Evolutionary conservation across 148 eudicot genomes (phyloP).

Genomic region (Fagopyrum esculentum): DNA sequence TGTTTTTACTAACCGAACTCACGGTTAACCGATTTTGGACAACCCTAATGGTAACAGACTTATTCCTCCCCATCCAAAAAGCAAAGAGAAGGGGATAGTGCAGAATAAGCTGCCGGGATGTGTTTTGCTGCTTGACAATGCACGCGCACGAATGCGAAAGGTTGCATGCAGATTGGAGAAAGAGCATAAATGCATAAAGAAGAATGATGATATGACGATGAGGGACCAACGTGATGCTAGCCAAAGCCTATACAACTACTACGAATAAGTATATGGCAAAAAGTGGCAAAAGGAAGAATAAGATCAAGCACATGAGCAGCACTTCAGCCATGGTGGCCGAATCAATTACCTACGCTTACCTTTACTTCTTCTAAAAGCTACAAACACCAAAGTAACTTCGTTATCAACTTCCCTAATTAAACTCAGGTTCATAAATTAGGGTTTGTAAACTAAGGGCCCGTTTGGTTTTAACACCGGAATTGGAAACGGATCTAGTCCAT

Average conservation of each 20-base stretch:
- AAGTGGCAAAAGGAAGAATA: not conserved
- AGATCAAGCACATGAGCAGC: slow-evolving; percentile 3
- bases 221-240: slow-evolving; percentile 6
- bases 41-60: too few species aligned
- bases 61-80: too few species aligned
- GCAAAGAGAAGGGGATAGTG: not conserved
- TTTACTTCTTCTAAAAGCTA: not conserved
- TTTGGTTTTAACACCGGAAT: too few species aligned
- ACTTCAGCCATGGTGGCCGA: not conserved
- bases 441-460: too few species aligned
- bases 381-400: not conserved
- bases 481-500: too few species aligned
- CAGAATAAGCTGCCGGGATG: not conserved
- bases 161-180: not conserved
- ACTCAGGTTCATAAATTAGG: too few species aligned
- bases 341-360: not conserved
- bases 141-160: not conserved
- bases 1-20: too few species aligned
- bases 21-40: too few species aligned
- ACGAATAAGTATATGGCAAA: not conserved
- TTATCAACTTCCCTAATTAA: not conserved
- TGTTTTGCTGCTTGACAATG: not conserved
- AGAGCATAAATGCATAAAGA: not conserved
- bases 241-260: not conserved
- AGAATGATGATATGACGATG: not conserved